Conservation (phyloP, 139 green algal genomes). For the Volvox reticuliferus region DNA sequence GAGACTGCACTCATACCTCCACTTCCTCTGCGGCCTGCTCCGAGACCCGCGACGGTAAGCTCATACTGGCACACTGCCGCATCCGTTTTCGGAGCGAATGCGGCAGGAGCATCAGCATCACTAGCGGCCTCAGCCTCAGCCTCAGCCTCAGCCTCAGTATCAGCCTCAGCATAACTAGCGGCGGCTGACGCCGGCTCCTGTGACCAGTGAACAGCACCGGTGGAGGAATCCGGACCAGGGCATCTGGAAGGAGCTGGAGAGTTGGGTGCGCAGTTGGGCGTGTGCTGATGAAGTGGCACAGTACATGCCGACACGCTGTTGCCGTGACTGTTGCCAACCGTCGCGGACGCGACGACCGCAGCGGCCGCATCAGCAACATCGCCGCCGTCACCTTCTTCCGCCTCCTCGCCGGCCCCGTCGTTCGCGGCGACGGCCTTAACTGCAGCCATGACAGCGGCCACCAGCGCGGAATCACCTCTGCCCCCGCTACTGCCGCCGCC, state of each 20-base stretch:
- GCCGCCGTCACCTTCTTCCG: not conserved
- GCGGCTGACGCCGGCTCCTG: too few relatives aligned
- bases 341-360: not conserved
- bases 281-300: too few relatives aligned
- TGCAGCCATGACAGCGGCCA: not conserved
- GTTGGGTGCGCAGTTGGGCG: too few relatives aligned
- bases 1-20: not conserved
- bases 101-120: not conserved
- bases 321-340: not conserved
- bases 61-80: not conserved
- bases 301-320: not conserved
- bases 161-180: too few relatives aligned
- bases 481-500: not conserved
- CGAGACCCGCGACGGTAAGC: not conserved
- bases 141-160: not conserved
- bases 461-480: not conserved
- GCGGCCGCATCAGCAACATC: not conserved
- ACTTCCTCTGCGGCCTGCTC: not conserved
- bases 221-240: too few relatives aligned
- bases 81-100: not conserved
- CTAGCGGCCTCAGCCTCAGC: not conserved
- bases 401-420: not conserved
- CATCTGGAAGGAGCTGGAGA: too few relatives aligned
- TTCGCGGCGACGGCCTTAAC: not conserved
- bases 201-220: too few relatives aligned